phyloP scores from a whole-genome alignment of 2,329 filamentous ascomycete genomes.

The Pseudopithomyces chartarum region DNA sequence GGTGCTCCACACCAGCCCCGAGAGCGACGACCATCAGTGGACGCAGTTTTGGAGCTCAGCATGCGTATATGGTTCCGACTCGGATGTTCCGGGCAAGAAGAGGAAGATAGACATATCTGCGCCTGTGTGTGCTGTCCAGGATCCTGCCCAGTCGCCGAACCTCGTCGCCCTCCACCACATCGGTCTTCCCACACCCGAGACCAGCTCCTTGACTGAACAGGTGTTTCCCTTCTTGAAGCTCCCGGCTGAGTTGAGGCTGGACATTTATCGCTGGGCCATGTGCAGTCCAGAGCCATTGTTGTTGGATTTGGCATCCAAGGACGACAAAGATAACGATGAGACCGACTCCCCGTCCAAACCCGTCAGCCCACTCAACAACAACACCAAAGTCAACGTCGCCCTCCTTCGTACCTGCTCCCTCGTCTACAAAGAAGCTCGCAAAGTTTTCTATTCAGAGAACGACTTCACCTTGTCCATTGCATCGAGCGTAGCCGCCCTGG shows the following conservation, averaged over 20 bases:
- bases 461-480: slow-evolving; percentile 44
- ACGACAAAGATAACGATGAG: slow-evolving; percentile 11
- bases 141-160: background rate
- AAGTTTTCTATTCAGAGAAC: slow-evolving; percentile 39
- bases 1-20: too few species aligned
- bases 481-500: slow-evolving; percentile 45
- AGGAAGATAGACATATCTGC: background rate
- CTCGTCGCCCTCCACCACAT: background rate
- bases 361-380: background rate
- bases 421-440: slow-evolving; percentile 43
- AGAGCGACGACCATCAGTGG: too few species aligned
- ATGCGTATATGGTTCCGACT: background rate
- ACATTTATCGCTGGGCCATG: slow-evolving; percentile 50
- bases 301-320: slow-evolving; percentile 29
- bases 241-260: slow-evolving; percentile 53
- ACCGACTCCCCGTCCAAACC: background rate
- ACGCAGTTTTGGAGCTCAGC: too few species aligned
- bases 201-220: slow-evolving; percentile 21
- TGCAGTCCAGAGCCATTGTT: slow-evolving; percentile 33
- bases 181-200: slow-evolving; percentile 26
- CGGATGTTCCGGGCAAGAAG: background rate
- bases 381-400: slow-evolving; percentile 16
- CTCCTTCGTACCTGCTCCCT: slow-evolving; percentile 47
- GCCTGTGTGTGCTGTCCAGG: background rate
- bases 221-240: slow-evolving; percentile 49